phyloP scores from a whole-genome alignment of 176 grass and related monocot species.

The Eremochloa ophiuroides region DNA sequence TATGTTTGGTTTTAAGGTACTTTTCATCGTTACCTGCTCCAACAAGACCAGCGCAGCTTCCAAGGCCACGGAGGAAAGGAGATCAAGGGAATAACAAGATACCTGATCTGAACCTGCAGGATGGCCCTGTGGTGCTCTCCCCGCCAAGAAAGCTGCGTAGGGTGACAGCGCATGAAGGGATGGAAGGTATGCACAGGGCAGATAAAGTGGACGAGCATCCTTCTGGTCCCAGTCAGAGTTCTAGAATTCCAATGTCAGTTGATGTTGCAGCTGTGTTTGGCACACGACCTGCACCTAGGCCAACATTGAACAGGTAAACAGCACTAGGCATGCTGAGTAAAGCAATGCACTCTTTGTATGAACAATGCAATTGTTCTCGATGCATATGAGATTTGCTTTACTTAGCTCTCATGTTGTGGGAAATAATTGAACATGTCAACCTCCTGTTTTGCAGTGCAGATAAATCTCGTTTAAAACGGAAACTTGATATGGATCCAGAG shows the following conservation, averaged over 20 bases:
- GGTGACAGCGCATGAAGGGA: slow-evolving; percentile 61
- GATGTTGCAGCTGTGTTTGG: slow-evolving; percentile 92
- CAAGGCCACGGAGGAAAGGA: slow-evolving; percentile 73
- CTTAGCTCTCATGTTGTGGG: neutral
- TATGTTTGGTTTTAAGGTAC: slow-evolving; percentile 58
- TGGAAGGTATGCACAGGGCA: slow-evolving; percentile 39
- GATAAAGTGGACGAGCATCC: slow-evolving; percentile 56
- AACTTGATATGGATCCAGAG: slow-evolving; percentile 91
- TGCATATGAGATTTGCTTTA: slow-evolving; percentile 10
- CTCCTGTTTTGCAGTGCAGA: slow-evolving; percentile 71
- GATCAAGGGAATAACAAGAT: slow-evolving; percentile 53
- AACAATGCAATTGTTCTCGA: neutral
- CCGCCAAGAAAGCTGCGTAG: slow-evolving; percentile 88
- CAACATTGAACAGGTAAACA: slow-evolving; percentile 76
- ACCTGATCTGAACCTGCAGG: slow-evolving; percentile 57
- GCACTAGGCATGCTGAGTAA: slow-evolving; percentile 4
- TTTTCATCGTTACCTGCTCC: slow-evolving; percentile 83
- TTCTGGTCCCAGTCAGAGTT: slow-evolving; percentile 55
- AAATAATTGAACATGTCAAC: slow-evolving; percentile 29
- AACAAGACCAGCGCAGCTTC: slow-evolving; percentile 80
- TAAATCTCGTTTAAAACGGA: slow-evolving; percentile 81
- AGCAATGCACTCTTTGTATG: neutral
- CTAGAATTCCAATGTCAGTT: slow-evolving; percentile 89
- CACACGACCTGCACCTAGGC: slow-evolving; percentile 66
- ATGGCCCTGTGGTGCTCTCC: slow-evolving; percentile 71